A percentile compares a stretch with the other conserved stretches of the same genome.
Evolutionary conservation across 345 rosid genomes (phyloP).

Genomic region (sweet orange (Citrus sinensis)): DVS_A1.0 CM039163.1:18201001-18201500

Average conservation of each 20-base stretch:
- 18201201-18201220: conserved; percentile 70
- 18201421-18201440: conserved; percentile 76
- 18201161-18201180: conserved; percentile 72
- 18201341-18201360: conserved; percentile 62
- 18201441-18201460: conserved; percentile 74
- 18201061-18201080: conserved; percentile 62
- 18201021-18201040: conserved; percentile 81
- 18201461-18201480: conserved; percentile 75
- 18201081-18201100: neutral
- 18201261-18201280: conserved; percentile 76
- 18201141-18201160: neutral
- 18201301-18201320: conserved; percentile 64
- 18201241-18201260: conserved; percentile 70
- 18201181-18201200: conserved; percentile 73
- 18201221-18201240: conserved; percentile 65
- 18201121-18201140: neutral
- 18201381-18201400: conserved; percentile 67
- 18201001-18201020: conserved; percentile 71
- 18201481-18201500: conserved; percentile 73
- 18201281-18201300: conserved; percentile 77
- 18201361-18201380: conserved; percentile 75
- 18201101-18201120: neutral
- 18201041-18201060: conserved; percentile 76
- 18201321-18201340: conserved; percentile 70
- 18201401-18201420: conserved; percentile 73